phyloP scores from a whole-genome alignment of 805 yeast species.

The Spathaspora boniae region DNA sequence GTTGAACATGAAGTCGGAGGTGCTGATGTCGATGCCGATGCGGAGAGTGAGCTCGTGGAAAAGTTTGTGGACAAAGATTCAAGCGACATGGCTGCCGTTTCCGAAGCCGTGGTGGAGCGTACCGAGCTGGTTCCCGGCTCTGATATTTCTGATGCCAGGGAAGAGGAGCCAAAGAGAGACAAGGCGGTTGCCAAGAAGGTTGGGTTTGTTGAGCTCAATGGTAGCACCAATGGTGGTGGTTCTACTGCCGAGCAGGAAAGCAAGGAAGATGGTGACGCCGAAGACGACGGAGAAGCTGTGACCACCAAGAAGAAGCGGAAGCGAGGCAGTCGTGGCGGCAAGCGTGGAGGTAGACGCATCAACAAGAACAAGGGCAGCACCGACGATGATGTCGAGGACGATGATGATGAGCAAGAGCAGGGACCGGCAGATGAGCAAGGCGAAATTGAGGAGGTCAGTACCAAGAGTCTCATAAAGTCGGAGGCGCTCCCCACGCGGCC shows the following conservation, averaged over 20 bases:
- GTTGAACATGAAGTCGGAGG: slow-evolving; percentile 6
- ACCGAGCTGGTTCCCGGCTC: slow-evolving; percentile 3
- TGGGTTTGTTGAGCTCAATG: slow-evolving; percentile 17
- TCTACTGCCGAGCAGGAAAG: slow-evolving; percentile 15
- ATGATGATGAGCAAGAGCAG: slow-evolving; percentile 7
- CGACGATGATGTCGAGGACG: slow-evolving; percentile 11
- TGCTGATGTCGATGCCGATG: slow-evolving; percentile 2
- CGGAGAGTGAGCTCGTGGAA: neutral
- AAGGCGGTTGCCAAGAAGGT: no score
- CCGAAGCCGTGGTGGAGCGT: slow-evolving; percentile 2
- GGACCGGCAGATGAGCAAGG: slow-evolving; percentile 7
- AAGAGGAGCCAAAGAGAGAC: neutral
- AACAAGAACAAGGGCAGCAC: slow-evolving; percentile 12
- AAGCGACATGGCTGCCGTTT: neutral
- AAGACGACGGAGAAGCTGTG: slow-evolving; percentile 12
- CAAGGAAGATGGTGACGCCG: slow-evolving; percentile 10
- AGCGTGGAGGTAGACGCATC: slow-evolving; percentile 47
- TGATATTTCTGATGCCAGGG: slow-evolving; percentile 8
- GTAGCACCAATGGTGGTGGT: no score
- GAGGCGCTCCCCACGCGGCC: slow-evolving; percentile 15
- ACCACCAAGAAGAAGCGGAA: slow-evolving; percentile 57
- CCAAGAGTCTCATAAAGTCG: slow-evolving; percentile 28
- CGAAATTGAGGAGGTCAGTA: slow-evolving; percentile 20
- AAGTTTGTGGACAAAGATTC: slow-evolving; percentile 1
- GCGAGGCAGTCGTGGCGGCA: slow-evolving; percentile 85